Evolutionary conservation across 2,329 filamentous ascomycete species (phyloP).

Genomic region (Aureobasidium sp.): DNA sequence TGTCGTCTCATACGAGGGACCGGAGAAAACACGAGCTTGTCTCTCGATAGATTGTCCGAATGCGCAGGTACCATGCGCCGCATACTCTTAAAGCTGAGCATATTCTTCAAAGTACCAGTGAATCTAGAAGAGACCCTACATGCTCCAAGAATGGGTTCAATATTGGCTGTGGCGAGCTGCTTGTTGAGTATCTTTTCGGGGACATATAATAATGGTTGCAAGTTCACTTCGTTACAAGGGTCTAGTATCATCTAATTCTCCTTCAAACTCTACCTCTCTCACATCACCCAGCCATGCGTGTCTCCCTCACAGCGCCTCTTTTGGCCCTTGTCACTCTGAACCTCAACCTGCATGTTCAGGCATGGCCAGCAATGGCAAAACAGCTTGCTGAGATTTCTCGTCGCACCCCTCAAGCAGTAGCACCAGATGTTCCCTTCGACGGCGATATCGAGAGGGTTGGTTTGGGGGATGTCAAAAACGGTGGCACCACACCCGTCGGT

Average conservation of each 20-base stretch:
- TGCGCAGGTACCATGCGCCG: not conserved
- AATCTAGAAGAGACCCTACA: not conserved
- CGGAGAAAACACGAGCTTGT: not conserved
- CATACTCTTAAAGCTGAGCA: not conserved
- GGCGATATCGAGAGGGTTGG: not conserved
- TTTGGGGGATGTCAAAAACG: constrained; percentile 16
- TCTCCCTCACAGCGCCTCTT: not conserved
- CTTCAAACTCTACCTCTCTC: not conserved
- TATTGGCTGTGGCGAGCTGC: not conserved
- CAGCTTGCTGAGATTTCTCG: not conserved
- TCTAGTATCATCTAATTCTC: not conserved
- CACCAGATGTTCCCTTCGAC: not conserved
- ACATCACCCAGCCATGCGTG: not conserved
- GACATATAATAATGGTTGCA: not conserved
- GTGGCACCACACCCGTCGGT: constrained; percentile 17
- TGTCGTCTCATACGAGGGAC: not conserved
- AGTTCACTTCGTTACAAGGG: not conserved
- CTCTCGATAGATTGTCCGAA: not conserved
- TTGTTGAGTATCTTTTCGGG: not conserved
- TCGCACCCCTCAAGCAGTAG: not conserved
- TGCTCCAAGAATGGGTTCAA: not conserved
- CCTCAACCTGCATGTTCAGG: not conserved
- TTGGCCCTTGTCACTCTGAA: not conserved
- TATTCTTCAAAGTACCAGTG: not conserved
- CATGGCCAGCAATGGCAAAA: constrained; percentile 2